Conservation (phyloP, 2,329 filamentous ascomycete genomes). For the Mollisiaceae sp. region DNA sequence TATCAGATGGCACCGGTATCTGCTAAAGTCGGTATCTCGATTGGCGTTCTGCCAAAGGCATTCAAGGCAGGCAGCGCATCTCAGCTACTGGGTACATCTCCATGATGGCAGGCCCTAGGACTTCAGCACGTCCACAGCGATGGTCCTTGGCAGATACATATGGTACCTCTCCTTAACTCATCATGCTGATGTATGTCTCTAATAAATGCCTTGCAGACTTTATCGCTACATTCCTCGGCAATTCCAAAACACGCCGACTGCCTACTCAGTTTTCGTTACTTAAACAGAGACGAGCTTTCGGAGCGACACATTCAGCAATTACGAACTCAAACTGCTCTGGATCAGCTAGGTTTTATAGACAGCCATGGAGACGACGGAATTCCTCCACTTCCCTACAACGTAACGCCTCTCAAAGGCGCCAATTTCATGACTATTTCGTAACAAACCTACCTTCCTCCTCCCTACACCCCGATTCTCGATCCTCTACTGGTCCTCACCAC, state of each 20-base stretch:
- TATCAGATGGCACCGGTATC: slow-evolving; percentile 25
- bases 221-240: slow-evolving; percentile 39
- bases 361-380: not conserved
- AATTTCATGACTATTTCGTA: slow-evolving; percentile 96
- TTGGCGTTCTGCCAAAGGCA: slow-evolving; percentile 26
- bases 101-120: slow-evolving; percentile 30
- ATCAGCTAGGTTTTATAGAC: slow-evolving; percentile 14
- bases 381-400: not conserved
- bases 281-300: not conserved
- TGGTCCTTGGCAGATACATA: slow-evolving; percentile 43
- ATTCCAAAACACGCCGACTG: slow-evolving; percentile 16
- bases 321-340: slow-evolving; percentile 14
- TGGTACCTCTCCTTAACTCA: slow-evolving; percentile 28
- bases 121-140: slow-evolving; percentile 11
- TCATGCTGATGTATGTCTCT: not conserved
- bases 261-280: not conserved
- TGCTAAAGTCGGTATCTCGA: slow-evolving; percentile 12
- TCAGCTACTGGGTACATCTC: slow-evolving; percentile 1
- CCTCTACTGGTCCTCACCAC: slow-evolving; percentile 70
- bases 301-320: slow-evolving; percentile 14
- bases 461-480: slow-evolving; percentile 82
- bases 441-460: slow-evolving; percentile 94
- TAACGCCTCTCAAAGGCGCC: slow-evolving; percentile 21
- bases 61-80: slow-evolving; percentile 3
- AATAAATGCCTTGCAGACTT: slow-evolving; percentile 33